A percentile compares a stretch with the other conserved stretches of the same genome.
Conservation (phyloP, 768 basidiomycete species). For the Podaxis sp. region DNA sequence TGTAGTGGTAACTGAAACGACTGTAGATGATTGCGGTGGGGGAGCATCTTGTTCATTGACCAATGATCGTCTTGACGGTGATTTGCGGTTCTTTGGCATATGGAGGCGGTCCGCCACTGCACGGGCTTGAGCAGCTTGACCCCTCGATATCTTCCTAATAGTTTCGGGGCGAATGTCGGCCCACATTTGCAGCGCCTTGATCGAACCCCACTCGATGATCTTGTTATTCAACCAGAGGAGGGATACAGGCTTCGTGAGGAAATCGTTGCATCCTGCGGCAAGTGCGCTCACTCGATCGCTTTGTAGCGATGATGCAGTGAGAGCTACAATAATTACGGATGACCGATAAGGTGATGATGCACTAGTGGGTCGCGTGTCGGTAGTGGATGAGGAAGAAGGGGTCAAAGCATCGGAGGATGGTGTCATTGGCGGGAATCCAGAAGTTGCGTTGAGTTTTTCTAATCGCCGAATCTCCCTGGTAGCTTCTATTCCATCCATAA, state of each 20-base stretch:
- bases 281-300: constrained; percentile 96
- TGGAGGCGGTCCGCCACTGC: constrained; percentile 48
- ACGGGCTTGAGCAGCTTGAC: constrained; percentile 40
- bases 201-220: constrained; percentile 99
- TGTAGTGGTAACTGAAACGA: constrained; percentile 19
- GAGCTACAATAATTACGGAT: constrained; percentile 98
- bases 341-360: constrained; percentile 75
- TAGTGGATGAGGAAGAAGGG: constrained; percentile 22
- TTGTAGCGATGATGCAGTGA: constrained; percentile 95
- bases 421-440: constrained; percentile 68
- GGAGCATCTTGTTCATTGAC: constrained; percentile 27
- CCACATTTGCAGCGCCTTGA: constrained; percentile 93
- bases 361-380: constrained; percentile 40
- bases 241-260: constrained; percentile 95
- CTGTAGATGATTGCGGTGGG: constrained; percentile 17
- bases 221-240: constrained; percentile 96
- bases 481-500: constrained; percentile 97
- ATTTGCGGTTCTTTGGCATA: constrained; percentile 36
- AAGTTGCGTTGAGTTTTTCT: constrained; percentile 66
- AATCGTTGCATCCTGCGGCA: constrained; percentile 98
- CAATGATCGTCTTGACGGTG: constrained; percentile 22
- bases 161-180: constrained; percentile 73
- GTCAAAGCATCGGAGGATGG: constrained; percentile 59
- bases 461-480: constrained; percentile 92
- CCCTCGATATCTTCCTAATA: constrained; percentile 36